Percentiles rank a stretch among this genome's conserved stretches.
Conservation (phyloP, 1,139 yeast genomes). For the Maudiozyma humilis region DNA sequence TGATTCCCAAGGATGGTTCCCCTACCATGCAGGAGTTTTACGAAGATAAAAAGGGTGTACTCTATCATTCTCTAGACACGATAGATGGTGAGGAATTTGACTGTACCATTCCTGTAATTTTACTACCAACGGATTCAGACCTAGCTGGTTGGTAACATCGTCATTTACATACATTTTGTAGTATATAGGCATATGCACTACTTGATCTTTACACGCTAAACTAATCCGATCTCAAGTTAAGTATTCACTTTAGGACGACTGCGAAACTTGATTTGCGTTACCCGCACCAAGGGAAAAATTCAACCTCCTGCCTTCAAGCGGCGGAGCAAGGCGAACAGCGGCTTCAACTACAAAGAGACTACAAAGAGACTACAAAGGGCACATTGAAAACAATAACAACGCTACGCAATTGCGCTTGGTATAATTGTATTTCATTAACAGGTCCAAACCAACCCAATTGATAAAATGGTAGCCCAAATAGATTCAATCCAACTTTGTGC, state of each 20-base stretch:
- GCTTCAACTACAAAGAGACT: too few species aligned
- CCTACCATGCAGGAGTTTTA: constrained; percentile 17
- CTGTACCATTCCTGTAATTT: constrained; percentile 31
- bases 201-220: not conserved
- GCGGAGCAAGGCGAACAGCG: too few species aligned
- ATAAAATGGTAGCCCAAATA: not conserved
- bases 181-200: not conserved
- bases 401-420: too few species aligned
- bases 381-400: too few species aligned
- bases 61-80: constrained; percentile 28
- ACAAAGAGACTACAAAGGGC: too few species aligned
- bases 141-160: constrained; percentile 31
- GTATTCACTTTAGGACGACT: too few species aligned
- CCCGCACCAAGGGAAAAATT: not conserved
- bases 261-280: not conserved
- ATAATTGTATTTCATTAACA: too few species aligned
- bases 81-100: constrained; percentile 33
- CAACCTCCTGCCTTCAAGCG: too few species aligned
- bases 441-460: too few species aligned
- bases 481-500: not conserved
- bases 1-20: constrained; percentile 14
- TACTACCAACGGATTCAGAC: constrained; percentile 31
- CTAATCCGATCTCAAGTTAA: too few species aligned
- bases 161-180: not conserved
- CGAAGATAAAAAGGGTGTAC: constrained; percentile 29